These are phyloP conservation scores for Pueraria montana DNA, from an alignment of 306 rosid species.

Conservation along the genomic window DNA sequence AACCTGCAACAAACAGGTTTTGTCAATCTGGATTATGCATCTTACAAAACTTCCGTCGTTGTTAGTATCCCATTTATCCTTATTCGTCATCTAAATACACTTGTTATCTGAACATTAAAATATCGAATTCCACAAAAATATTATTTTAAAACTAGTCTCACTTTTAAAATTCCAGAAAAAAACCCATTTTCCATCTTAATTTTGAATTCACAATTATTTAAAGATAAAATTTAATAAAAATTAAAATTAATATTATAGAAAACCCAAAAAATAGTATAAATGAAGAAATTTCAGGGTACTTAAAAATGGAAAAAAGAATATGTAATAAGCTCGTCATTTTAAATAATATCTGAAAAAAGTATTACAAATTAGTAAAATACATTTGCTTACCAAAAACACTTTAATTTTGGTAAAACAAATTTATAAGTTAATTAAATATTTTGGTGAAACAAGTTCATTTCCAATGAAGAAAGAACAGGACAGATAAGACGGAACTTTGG, in stretches of 20 bases:
- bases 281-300: no score
- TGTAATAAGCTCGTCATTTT: not conserved
- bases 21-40: not conserved
- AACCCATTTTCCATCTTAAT: no score
- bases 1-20: not conserved
- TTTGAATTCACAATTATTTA: not conserved
- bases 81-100: no score
- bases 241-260: not conserved
- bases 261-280: no score
- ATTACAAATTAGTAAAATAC: no score
- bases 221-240: not conserved
- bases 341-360: no score
- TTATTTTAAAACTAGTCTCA: not conserved
- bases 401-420: no score
- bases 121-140: not conserved
- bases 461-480: not conserved
- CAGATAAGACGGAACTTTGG: not conserved
- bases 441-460: no score
- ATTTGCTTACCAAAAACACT: no score
- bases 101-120: no score
- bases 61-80: no score
- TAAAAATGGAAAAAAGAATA: not conserved
- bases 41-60: not conserved
- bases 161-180: no score
- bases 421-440: not conserved